Evolutionary conservation across 768 basidiomycete genomes (phyloP).

Genomic region (Boletellus emodensis): DNA sequence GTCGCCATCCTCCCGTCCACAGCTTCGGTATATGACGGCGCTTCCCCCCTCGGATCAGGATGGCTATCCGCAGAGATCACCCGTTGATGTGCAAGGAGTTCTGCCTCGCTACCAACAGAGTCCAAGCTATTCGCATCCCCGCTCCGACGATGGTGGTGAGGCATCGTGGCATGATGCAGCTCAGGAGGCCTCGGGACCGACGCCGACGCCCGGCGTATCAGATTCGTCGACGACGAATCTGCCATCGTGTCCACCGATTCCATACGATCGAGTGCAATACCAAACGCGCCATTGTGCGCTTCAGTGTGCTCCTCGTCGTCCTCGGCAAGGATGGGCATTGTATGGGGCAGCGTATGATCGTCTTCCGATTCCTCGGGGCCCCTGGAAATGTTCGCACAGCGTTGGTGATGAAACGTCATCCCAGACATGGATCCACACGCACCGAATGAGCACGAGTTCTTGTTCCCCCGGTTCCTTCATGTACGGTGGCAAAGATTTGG

Average conservation of each 20-base stretch:
- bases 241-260: conserved; percentile 25
- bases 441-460: conserved; percentile 68
- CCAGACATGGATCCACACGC: conserved; percentile 9
- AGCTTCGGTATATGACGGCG: conserved; percentile 63
- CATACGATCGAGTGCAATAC: conserved; percentile 18
- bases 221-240: conserved; percentile 20
- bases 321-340: conserved; percentile 19
- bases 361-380: conserved; percentile 28
- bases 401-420: background rate
- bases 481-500: conserved; percentile 71
- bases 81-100: conserved; percentile 19
- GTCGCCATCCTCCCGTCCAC: conserved; percentile 8
- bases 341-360: conserved; percentile 4
- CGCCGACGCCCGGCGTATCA: conserved; percentile 10
- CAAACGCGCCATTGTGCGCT: conserved; percentile 8
- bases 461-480: conserved; percentile 82
- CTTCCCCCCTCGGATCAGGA: conserved; percentile 51
- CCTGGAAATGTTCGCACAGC: conserved; percentile 7
- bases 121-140: conserved; percentile 17
- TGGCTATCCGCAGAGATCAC: conserved; percentile 1
- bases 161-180: background rate
- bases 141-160: conserved; percentile 9
- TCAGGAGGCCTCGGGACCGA: conserved; percentile 15
- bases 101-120: conserved; percentile 22
- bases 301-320: conserved; percentile 22